These are phyloP conservation scores for Lodderomyces parapsilosis DNA, from an alignment of 1,139 yeast species.

Conservation along the genomic window DNA sequence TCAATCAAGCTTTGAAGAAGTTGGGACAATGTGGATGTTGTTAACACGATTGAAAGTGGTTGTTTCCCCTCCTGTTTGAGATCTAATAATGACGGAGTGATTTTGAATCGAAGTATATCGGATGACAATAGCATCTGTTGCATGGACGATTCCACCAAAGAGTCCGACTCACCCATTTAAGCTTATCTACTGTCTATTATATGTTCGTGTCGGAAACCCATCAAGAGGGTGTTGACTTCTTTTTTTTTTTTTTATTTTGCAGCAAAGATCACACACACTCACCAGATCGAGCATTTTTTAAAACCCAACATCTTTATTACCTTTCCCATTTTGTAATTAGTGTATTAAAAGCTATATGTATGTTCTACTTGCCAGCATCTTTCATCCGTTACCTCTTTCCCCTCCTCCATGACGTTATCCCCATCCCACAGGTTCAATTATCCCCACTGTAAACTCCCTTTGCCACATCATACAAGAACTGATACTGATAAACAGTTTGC, in stretches of 20 bases:
- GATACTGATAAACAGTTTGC: slow-evolving; percentile 57
- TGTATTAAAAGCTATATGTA: not conserved
- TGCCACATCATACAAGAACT: slow-evolving; percentile 41
- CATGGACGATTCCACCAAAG: not conserved
- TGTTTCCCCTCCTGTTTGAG: not conserved
- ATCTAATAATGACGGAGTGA: not conserved
- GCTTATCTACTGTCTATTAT: no score
- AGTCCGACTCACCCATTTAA: no score
- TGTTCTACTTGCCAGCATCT: no score
- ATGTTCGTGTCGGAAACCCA: no score
- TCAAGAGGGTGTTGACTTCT: not conserved
- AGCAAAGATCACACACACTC: not conserved
- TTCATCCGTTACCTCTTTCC: no score
- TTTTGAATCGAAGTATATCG: not conserved
- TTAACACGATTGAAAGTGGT: not conserved
- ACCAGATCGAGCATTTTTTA: not conserved
- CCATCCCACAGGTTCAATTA: not conserved
- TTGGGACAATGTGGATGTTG: not conserved
- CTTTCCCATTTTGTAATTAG: not conserved
- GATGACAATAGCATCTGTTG: not conserved
- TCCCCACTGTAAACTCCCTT: slow-evolving; percentile 8
- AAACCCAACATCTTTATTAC: no score
- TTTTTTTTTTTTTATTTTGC: not conserved
- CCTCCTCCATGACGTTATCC: no score
- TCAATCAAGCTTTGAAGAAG: not conserved